These are phyloP conservation scores for Phytopythium sindhum DNA, from an alignment of 352 stramenopile genomes.

Conservation along the genomic window DNA sequence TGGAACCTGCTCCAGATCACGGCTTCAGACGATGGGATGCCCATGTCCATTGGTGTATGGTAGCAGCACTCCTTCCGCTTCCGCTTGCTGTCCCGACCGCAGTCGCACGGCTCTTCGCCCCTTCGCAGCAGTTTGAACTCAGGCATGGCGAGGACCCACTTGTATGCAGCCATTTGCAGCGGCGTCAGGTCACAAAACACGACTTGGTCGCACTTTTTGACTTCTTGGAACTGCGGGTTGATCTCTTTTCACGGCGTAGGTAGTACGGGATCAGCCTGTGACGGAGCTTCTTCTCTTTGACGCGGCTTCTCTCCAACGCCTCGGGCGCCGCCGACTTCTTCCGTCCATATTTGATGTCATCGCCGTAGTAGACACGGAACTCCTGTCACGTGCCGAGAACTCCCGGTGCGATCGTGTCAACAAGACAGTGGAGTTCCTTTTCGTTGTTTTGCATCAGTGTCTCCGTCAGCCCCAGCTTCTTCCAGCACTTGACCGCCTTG, in stretches of 20 bases:
- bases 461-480: constrained; percentile 84
- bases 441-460: constrained; percentile 89
- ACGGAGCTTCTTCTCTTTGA: constrained; percentile 71
- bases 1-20: constrained; percentile 74
- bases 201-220: constrained; percentile 77
- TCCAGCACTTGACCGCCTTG: constrained; percentile 51
- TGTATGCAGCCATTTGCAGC: constrained; percentile 64
- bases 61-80: constrained; percentile 71
- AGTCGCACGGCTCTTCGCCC: constrained; percentile 67
- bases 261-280: constrained; percentile 62
- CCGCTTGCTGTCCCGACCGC: constrained; percentile 46
- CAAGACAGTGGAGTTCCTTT: constrained; percentile 74
- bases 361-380: constrained; percentile 74
- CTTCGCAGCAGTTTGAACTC: constrained; percentile 66
- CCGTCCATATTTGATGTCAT: constrained; percentile 81
- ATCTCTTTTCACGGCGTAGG: constrained; percentile 70
- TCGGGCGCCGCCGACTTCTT: constrained; percentile 73
- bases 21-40: constrained; percentile 10
- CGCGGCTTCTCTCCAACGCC: constrained; percentile 47
- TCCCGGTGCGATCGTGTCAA: constrained; percentile 68
- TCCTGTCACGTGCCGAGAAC: constrained; percentile 61
- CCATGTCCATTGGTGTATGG: constrained; percentile 29
- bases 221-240: constrained; percentile 62
- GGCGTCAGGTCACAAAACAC: constrained; percentile 79
- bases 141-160: constrained; percentile 64